Base-by-base conservation (phyloP, 345 rosid species). In the Draba incana region DNA sequence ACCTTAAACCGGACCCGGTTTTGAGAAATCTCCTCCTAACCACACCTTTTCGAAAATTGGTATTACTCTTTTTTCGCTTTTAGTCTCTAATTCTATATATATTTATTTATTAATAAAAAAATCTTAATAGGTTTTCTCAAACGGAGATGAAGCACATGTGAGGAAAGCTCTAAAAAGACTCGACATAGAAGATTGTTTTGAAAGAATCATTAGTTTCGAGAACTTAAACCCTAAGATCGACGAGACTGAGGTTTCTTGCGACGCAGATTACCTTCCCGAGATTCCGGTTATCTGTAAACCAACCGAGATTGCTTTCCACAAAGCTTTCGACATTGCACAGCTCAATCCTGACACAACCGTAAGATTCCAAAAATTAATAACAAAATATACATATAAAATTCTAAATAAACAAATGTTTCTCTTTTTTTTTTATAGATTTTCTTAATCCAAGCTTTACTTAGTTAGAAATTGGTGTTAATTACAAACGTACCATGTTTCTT, bases 151-250 rank as follows among this genome's bases (percentile, higher is more conserved):
- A 70, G 56, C 72, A 8, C 99, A 94, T 53, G 92, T 88, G 4
- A 81, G 41, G 8, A 86, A 84, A 41, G 91, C 77, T 53, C 81
- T 94, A 8, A 82, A 68, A 47, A 84, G 77, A 82, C 99, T 94
- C 1, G 92, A 91, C 46, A 75, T 94, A 37, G 90, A 91, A 71
- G 97, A 87, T 60, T 88, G 97, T 71, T 94, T 94, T 46, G 96
- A 91, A 75, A 92, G 91, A 80, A 86, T 89, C 41, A 91, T 94
- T 50, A 86, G 91, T 77, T 94, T 91, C 55, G 99, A 94, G 71
- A 86, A 90, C 0, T 82, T 93, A 14, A 93, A 93, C 76, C 91
- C 95, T 24, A 70, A 74, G 16, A 83, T 72, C 64, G 75, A 16
- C 75, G 63, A 74, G 60, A 52, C 82, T 37, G 78, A 75, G 1